Percentiles rank a stretch among this genome's conserved stretches.
These are phyloP conservation scores for Phytophthora melonis DNA, from an alignment of 352 stramenopile genomes.

Conservation along the genomic window DNA sequence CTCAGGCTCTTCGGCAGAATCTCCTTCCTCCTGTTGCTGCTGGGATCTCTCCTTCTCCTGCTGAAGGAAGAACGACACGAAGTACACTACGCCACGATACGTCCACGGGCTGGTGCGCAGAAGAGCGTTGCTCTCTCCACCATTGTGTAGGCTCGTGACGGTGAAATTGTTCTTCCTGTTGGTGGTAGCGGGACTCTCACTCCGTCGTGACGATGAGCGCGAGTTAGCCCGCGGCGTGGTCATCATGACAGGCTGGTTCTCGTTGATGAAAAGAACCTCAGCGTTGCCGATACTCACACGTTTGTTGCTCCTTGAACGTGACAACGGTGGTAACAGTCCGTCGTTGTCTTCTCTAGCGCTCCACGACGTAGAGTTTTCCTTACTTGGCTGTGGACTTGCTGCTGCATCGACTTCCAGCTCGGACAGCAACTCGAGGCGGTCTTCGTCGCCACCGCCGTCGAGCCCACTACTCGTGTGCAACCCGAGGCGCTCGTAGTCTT, in stretches of 20 bases:
- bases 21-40: conserved; percentile 21
- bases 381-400: conserved; percentile 24
- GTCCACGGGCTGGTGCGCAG: conserved; percentile 76
- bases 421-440: conserved; percentile 58
- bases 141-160: conserved; percentile 22
- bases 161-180: conserved; percentile 24
- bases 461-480: conserved; percentile 21
- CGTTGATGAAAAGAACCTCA: conserved; percentile 78
- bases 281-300: conserved; percentile 72
- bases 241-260: conserved; percentile 61
- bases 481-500: conserved; percentile 41
- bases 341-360: conserved; percentile 18
- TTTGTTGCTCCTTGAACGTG: conserved; percentile 49
- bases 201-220: conserved; percentile 20
- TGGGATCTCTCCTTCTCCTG: conserved; percentile 31
- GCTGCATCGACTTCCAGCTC: conserved; percentile 69
- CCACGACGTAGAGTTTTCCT: conserved; percentile 9
- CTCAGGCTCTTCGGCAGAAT: background rate
- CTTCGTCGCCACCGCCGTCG: conserved; percentile 43
- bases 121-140: conserved; percentile 41
- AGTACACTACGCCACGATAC: conserved; percentile 73
- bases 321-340: conserved; percentile 14
- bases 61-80: conserved; percentile 84
- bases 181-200: conserved; percentile 18
- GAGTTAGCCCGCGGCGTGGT: conserved; percentile 26